phyloP scores from a whole-genome alignment of 2,329 filamentous ascomycete genomes.

The Lasiodiplodia sp. region DNA sequence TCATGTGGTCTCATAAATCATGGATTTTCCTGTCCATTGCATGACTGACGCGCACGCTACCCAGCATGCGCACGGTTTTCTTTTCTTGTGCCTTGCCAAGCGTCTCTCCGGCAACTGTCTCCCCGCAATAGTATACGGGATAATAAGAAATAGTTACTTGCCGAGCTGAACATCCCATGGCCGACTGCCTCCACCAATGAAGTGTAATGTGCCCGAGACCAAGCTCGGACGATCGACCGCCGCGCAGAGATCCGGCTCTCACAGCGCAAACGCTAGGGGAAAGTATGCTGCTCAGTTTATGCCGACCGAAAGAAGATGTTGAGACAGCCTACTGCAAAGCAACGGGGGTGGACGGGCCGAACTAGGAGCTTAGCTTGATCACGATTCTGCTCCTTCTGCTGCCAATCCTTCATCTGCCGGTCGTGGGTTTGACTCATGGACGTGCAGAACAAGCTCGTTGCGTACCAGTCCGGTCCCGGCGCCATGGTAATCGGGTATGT shows the following conservation, averaged over 20 bases:
- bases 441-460: background rate
- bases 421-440: background rate
- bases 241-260: background rate
- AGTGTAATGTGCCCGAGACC: background rate
- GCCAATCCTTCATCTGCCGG: background rate
- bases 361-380: conserved; percentile 1
- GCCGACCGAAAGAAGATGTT: background rate
- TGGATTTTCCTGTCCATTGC: background rate
- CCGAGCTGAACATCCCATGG: conserved; percentile 8
- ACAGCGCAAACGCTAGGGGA: background rate
- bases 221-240: conserved; percentile 9
- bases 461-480: background rate
- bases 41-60: background rate
- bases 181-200: background rate
- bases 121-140: conserved; percentile 3
- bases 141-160: background rate
- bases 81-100: background rate
- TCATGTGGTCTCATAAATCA: background rate
- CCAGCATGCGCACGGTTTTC: no score
- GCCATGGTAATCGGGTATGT: conserved; percentile 9
- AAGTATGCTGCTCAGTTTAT: background rate
- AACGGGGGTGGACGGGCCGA: conserved; percentile 18
- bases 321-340: conserved; percentile 19
- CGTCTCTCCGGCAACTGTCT: background rate
- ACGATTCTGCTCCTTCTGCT: background rate